Evolutionary conservation across 2,329 filamentous ascomycete genomes (phyloP).

Genomic region (Acrocalymma vagum): DNA sequence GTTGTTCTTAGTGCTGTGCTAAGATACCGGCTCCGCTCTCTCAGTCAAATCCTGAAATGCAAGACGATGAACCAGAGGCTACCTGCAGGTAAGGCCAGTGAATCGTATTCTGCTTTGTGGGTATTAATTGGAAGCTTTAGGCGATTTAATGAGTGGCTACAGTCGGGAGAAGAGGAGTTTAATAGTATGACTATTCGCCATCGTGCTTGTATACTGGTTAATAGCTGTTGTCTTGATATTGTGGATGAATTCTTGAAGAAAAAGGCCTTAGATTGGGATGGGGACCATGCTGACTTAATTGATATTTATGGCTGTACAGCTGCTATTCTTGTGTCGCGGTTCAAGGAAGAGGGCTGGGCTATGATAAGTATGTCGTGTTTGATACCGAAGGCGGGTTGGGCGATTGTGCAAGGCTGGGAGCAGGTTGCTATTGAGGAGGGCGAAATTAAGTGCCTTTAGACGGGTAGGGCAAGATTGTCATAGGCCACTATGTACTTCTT

Average conservation of each 20-base stretch:
- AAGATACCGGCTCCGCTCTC: not conserved
- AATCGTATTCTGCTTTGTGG: not conserved
- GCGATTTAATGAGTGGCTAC: no score
- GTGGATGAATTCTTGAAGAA: no score
- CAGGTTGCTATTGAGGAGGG: no score
- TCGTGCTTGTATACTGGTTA: no score
- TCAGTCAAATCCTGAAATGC: not conserved
- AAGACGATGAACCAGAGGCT: constrained; percentile 4
- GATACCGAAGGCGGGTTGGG: constrained; percentile 8
- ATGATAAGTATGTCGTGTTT: constrained; percentile 8
- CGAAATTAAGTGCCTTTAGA: no score
- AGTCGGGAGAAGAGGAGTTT: no score
- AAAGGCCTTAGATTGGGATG: constrained; percentile 6
- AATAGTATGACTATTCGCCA: no score
- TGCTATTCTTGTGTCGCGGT: constrained; percentile 9
- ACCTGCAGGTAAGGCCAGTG: not conserved
- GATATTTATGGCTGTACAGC: constrained; percentile 7
- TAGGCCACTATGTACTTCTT: no score
- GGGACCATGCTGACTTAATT: constrained; percentile 1
- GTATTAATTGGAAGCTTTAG: constrained; percentile 2
- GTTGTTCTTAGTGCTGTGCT: not conserved
- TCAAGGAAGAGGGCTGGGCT: constrained; percentile 7
- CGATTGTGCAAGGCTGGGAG: constrained; percentile 8
- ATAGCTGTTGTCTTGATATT: no score
- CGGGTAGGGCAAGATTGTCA: no score